Conservation (phyloP, 192 early-diverging fungal species). For the Coemansia sp. region DNA sequence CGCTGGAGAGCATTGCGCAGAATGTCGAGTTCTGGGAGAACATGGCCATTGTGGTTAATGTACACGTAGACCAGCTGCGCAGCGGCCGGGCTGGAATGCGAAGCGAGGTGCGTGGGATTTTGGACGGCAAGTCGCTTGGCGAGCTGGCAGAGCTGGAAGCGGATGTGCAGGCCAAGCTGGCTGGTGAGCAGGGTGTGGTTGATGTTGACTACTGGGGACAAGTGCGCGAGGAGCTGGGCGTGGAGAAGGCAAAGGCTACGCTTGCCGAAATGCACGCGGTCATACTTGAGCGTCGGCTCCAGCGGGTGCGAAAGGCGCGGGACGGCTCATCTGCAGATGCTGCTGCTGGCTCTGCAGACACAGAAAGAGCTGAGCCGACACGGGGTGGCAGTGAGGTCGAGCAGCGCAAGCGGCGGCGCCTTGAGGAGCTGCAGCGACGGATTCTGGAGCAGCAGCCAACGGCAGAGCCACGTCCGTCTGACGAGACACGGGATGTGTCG, state of each 20-base stretch:
- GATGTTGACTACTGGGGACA: slow-evolving; percentile 97
- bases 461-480: neutral
- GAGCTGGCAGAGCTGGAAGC: slow-evolving; percentile 72
- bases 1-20: slow-evolving; percentile 73
- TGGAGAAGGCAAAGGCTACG: slow-evolving; percentile 74
- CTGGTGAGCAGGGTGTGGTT: slow-evolving; percentile 59
- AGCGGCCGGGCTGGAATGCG: neutral
- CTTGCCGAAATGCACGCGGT: slow-evolving; percentile 75
- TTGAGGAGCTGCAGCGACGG: slow-evolving; percentile 44
- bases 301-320: slow-evolving; percentile 64
- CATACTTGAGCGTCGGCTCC: slow-evolving; percentile 70
- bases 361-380: slow-evolving; percentile 10
- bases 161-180: slow-evolving; percentile 75
- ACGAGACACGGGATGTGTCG: slow-evolving; percentile 12
- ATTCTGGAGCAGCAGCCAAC: slow-evolving; percentile 45
- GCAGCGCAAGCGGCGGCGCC: slow-evolving; percentile 53
- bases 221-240: slow-evolving; percentile 68
- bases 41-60: slow-evolving; percentile 79
- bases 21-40: slow-evolving; percentile 84
- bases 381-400: slow-evolving; percentile 48
- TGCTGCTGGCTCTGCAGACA: neutral
- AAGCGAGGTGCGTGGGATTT: slow-evolving; percentile 66
- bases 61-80: slow-evolving; percentile 51
- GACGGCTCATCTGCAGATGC: slow-evolving; percentile 19
- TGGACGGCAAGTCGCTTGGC: slow-evolving; percentile 69